Evolutionary conservation across 2,329 filamentous ascomycete species (phyloP).

Genomic region (Aspergillus costaricaensis): DNA sequence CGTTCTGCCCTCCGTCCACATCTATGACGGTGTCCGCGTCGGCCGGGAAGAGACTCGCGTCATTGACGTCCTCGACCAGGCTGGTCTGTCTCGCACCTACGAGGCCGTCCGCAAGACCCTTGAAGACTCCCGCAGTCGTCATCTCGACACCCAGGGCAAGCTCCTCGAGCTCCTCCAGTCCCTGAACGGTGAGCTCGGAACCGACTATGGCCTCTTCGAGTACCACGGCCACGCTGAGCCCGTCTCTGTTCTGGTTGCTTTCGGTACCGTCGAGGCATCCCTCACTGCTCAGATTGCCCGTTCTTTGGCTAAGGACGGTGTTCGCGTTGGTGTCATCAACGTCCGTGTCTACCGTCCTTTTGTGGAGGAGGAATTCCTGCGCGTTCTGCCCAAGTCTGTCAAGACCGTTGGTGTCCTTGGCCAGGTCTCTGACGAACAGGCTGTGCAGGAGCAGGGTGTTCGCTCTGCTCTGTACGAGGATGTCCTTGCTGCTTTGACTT

Average conservation of each 20-base stretch:
- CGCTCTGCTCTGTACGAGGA: constrained; percentile 92
- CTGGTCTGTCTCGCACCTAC: constrained; percentile 69
- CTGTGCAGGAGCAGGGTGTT: constrained; percentile 71
- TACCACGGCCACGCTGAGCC: constrained; percentile 82
- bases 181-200: constrained; percentile 89
- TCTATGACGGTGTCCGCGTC: constrained; percentile 83
- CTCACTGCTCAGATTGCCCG: constrained; percentile 78
- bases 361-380: constrained; percentile 89
- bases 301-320: constrained; percentile 70
- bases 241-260: constrained; percentile 83
- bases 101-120: constrained; percentile 64
- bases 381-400: constrained; percentile 72
- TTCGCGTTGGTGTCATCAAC: constrained; percentile 82
- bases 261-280: constrained; percentile 88
- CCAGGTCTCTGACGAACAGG: constrained; percentile 74
- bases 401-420: constrained; percentile 82
- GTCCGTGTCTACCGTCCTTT: constrained; percentile 95
- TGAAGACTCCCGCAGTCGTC: constrained; percentile 66
- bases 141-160: constrained; percentile 70
- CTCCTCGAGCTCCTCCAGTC: constrained; percentile 68
- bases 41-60: constrained; percentile 80
- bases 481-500: constrained; percentile 80
- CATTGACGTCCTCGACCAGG: constrained; percentile 76
- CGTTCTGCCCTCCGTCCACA: constrained; percentile 78
- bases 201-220: constrained; percentile 89